These are phyloP conservation scores for Daldinia caldariorum DNA, from an alignment of 495 filamentous ascomycete genomes.

Conservation along the genomic window DNA sequence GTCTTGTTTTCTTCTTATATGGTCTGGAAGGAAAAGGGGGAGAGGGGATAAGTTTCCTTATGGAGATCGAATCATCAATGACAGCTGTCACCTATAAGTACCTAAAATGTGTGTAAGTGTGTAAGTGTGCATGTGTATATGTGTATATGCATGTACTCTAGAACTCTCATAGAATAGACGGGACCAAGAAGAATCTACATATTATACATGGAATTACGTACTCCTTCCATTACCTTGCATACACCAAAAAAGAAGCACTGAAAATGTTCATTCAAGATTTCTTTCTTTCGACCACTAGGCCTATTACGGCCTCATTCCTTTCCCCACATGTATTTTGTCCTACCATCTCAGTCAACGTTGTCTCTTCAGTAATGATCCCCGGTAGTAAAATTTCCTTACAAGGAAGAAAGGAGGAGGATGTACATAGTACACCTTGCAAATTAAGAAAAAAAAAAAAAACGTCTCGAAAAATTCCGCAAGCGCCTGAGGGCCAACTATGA, in stretches of 20 bases:
- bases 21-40: not conserved
- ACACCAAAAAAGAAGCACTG: not conserved
- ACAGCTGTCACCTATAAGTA: constrained; percentile 9
- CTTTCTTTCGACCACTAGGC: constrained; percentile 12
- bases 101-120: no score
- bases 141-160: not conserved
- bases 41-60: not conserved
- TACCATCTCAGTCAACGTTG: constrained; percentile 23
- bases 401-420: constrained; percentile 28
- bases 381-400: constrained; percentile 29
- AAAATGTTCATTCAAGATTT: constrained; percentile 7
- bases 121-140: not conserved
- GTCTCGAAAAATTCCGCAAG: constrained; percentile 26
- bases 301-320: constrained; percentile 12
- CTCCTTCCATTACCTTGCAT: not conserved
- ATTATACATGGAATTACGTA: not conserved
- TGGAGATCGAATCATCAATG: constrained; percentile 3
- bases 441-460: constrained; percentile 16
- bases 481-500: constrained; percentile 20
- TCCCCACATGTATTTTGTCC: constrained; percentile 27
- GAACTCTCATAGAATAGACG: not conserved
- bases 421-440: constrained; percentile 8
- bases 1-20: not conserved
- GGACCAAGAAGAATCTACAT: not conserved
- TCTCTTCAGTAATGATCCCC: constrained; percentile 25